Evolutionary conservation across 148 eudicot genomes (phyloP).

Genomic region (Vaccinium myrtillus): DNA sequence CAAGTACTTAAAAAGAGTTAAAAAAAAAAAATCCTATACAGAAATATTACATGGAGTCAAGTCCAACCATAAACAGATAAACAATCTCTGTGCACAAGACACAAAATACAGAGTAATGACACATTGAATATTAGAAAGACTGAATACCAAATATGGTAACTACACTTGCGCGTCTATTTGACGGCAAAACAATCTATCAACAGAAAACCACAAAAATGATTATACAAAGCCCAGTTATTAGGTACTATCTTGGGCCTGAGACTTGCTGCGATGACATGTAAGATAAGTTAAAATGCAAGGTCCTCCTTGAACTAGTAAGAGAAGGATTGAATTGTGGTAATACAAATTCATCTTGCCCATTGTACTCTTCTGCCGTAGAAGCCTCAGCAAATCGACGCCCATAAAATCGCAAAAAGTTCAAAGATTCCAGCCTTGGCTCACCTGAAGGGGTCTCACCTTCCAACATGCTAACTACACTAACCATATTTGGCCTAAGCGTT

Average conservation of each 20-base stretch:
- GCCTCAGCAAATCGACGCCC: constrained; percentile 69
- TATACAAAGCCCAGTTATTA: not conserved
- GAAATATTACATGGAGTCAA: not conserved
- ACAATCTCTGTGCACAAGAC: not conserved
- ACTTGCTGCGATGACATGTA: constrained; percentile 54
- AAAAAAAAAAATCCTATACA: not conserved
- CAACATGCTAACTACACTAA: constrained; percentile 61
- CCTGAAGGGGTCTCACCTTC: constrained; percentile 53
- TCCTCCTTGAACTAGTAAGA: constrained; percentile 17
- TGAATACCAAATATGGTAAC: not conserved
- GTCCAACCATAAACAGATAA: not conserved
- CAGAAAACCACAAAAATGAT: not conserved
- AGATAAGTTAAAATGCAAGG: constrained; percentile 32
- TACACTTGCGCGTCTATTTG: not conserved
- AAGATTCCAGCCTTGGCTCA: constrained; percentile 46
- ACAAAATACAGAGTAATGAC: not conserved
- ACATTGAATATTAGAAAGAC: not conserved
- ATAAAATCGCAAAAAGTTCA: constrained; percentile 69
- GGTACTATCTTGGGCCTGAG: constrained; percentile 65
- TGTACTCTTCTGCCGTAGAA: constrained; percentile 35
- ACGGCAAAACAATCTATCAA: not conserved
- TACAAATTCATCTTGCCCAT: constrained; percentile 20
- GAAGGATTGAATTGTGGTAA: constrained; percentile 26
- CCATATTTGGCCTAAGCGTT: constrained; percentile 61
- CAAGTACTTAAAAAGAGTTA: not conserved